Percentiles rank a stretch among this genome's conserved stretches.
Conservation (phyloP, 2,329 filamentous ascomycete genomes). For the Aspergillus clavatus region DNA sequence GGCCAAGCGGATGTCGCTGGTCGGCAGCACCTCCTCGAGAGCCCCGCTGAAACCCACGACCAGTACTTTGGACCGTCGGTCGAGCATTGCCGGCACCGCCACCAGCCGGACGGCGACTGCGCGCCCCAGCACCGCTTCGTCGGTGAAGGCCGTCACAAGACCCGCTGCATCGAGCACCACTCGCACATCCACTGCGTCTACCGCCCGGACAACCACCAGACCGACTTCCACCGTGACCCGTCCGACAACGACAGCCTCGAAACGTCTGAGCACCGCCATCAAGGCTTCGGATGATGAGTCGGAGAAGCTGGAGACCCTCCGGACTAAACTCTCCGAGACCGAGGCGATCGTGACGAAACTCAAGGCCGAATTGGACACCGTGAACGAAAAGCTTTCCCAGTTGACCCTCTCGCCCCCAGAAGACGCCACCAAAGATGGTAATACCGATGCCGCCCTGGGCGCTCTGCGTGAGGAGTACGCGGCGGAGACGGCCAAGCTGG, state of each 20-base stretch:
- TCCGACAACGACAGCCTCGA: conserved; percentile 24
- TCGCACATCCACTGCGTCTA: conserved; percentile 20
- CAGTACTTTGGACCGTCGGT: conserved; percentile 34
- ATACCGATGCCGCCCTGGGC: conserved; percentile 20
- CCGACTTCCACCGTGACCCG: conserved; percentile 17
- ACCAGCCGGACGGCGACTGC: conserved; percentile 22
- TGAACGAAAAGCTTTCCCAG: conserved; percentile 33
- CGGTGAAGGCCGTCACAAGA: conserved; percentile 22
- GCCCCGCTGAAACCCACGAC: conserved; percentile 31
- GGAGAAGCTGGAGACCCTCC: conserved; percentile 33
- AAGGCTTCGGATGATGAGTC: conserved; percentile 27
- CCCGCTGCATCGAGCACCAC: conserved; percentile 21
- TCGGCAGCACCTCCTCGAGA: conserved; percentile 33
- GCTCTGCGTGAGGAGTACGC: conserved; percentile 28
- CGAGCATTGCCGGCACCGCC: conserved; percentile 35
- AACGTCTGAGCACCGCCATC: conserved; percentile 34
- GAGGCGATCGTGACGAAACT: conserved; percentile 32
- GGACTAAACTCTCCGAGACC: conserved; percentile 34
- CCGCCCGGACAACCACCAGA: conserved; percentile 16
- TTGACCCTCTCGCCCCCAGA: conserved; percentile 25
- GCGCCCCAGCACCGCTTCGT: conserved; percentile 20
- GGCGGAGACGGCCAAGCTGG: conserved; percentile 30
- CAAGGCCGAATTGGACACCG: conserved; percentile 30
- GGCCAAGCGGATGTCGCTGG: conserved; percentile 44
- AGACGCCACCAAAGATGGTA: conserved; percentile 16